A percentile compares a stretch with the other conserved stretches of the same genome.
These are phyloP conservation scores for Pelagomonas calceolata DNA, from an alignment of 108 stramenopile genomes.

Conservation along the genomic window DNA sequence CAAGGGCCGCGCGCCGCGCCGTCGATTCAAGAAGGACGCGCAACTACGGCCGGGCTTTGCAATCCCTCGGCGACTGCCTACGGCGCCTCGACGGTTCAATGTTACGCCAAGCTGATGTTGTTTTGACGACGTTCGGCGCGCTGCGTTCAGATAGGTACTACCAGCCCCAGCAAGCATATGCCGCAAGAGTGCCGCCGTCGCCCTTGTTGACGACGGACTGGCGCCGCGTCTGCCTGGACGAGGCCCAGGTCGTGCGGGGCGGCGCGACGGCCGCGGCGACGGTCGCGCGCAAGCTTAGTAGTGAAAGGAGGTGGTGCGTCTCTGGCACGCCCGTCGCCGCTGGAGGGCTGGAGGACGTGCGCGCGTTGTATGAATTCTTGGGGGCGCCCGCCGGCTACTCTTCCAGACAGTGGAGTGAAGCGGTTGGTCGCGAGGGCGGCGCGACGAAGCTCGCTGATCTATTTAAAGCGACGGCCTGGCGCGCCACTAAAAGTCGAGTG, in stretches of 20 bases:
- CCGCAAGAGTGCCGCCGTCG: too few relatives aligned
- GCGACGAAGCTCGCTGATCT: not conserved
- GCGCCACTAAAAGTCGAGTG: slow-evolving; percentile 3
- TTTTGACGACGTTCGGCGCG: slow-evolving; percentile 3
- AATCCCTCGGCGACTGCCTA: not conserved
- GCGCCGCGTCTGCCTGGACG: slow-evolving; percentile 7
- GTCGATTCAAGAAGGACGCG: not conserved
- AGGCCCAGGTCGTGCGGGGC: slow-evolving; percentile 9
- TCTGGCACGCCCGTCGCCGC: slow-evolving; percentile 14
- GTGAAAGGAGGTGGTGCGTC: slow-evolving; percentile 3
- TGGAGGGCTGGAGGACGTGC: slow-evolving; percentile 11
- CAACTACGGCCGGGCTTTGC: not conserved
- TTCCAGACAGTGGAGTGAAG: not conserved
- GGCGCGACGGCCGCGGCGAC: slow-evolving; percentile 1
- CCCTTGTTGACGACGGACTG: not conserved
- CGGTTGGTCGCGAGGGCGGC: not conserved
- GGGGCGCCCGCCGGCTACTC: not conserved
- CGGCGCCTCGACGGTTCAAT: not conserved
- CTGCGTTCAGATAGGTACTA: slow-evolving; percentile 5
- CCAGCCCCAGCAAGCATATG: not conserved
- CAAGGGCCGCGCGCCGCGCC: not conserved
- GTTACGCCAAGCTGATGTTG: slow-evolving; percentile 3
- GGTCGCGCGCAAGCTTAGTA: not conserved
- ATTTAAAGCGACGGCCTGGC: not conserved
- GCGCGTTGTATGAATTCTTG: slow-evolving; percentile 3